A percentile compares a stretch with the other conserved stretches of the same genome.
phyloP scores from a whole-genome alignment of 2,329 filamentous ascomycete species.

The Fusarium subtropicale region DNA sequence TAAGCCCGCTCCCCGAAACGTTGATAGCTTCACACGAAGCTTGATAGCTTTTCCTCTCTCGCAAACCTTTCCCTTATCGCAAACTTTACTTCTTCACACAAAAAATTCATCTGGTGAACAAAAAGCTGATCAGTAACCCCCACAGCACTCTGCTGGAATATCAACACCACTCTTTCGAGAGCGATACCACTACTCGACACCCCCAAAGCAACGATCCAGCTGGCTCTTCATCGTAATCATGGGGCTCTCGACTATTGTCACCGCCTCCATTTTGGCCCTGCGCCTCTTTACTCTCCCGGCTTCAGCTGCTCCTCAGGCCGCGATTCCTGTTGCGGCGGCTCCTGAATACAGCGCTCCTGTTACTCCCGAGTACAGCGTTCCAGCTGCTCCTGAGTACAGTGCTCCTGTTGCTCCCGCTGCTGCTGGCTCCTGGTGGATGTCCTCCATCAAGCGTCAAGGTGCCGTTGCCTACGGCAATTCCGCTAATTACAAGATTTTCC shows the following conservation, averaged over 20 bases:
- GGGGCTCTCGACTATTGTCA: conserved; percentile 58
- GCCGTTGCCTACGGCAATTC: conserved; percentile 68
- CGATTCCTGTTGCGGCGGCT: conserved; percentile 6
- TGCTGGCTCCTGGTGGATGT: conserved; percentile 74
- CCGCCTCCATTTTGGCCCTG: conserved; percentile 57
- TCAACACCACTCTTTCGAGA: conserved; percentile 33
- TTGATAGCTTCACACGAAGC: conserved; percentile 25
- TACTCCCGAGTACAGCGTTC: conserved; percentile 1
- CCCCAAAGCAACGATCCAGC: conserved; percentile 42
- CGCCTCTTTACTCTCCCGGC: conserved; percentile 54
- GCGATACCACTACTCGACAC: conserved; percentile 20
- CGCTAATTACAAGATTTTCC: conserved; percentile 76
- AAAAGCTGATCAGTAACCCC: conserved; percentile 28
- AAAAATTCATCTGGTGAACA: background rate
- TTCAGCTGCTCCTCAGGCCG: conserved; percentile 49
- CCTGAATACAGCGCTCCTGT: conserved; percentile 1
- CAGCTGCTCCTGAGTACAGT: background rate
- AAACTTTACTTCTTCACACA: background rate
- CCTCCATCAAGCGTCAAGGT: conserved; percentile 76
- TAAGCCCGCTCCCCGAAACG: background rate
- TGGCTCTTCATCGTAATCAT: conserved; percentile 59
- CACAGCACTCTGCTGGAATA: conserved; percentile 30
- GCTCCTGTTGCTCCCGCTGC: conserved; percentile 17
- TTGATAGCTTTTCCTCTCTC: background rate
- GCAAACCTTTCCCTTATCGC: background rate